Evolutionary conservation across 2,329 filamentous ascomycete species (phyloP).

Genomic region (Zasmidium citrigriseum): DNA sequence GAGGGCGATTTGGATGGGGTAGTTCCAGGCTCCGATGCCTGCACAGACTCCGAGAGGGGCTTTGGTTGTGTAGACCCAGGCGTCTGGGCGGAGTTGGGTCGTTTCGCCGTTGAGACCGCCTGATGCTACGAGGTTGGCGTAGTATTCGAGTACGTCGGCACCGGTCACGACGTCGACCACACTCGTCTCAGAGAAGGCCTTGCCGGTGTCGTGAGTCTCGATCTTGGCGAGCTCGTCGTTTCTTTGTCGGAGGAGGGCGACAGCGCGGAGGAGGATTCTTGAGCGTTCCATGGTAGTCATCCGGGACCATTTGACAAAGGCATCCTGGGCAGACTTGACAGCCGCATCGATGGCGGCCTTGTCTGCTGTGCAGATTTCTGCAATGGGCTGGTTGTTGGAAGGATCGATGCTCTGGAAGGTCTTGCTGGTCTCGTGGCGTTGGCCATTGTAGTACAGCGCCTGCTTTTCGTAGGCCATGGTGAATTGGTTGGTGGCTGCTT

Average conservation of each 20-base stretch:
- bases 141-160: slow-evolving; percentile 84
- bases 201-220: slow-evolving; percentile 85
- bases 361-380: slow-evolving; percentile 59
- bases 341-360: slow-evolving; percentile 71
- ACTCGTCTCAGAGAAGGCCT: slow-evolving; percentile 80
- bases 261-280: slow-evolving; percentile 76
- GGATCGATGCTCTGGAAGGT: slow-evolving; percentile 76
- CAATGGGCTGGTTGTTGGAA: slow-evolving; percentile 67
- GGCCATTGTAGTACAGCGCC: slow-evolving; percentile 72
- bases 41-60: slow-evolving; percentile 80
- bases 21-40: slow-evolving; percentile 90
- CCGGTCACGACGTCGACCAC: slow-evolving; percentile 81
- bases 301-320: slow-evolving; percentile 75
- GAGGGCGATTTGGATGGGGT: slow-evolving; percentile 85
- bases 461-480: slow-evolving; percentile 31
- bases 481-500: neutral
- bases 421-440: slow-evolving; percentile 58
- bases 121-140: slow-evolving; percentile 74
- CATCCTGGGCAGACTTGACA: slow-evolving; percentile 67
- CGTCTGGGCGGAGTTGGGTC: slow-evolving; percentile 70
- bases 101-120: slow-evolving; percentile 81
- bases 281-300: slow-evolving; percentile 74
- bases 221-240: slow-evolving; percentile 78
- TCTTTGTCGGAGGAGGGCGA: slow-evolving; percentile 68
- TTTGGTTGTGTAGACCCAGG: slow-evolving; percentile 81